Evolutionary conservation across 2,329 filamentous ascomycete genomes (phyloP).

Genomic region (Aspergillus latus): DNA sequence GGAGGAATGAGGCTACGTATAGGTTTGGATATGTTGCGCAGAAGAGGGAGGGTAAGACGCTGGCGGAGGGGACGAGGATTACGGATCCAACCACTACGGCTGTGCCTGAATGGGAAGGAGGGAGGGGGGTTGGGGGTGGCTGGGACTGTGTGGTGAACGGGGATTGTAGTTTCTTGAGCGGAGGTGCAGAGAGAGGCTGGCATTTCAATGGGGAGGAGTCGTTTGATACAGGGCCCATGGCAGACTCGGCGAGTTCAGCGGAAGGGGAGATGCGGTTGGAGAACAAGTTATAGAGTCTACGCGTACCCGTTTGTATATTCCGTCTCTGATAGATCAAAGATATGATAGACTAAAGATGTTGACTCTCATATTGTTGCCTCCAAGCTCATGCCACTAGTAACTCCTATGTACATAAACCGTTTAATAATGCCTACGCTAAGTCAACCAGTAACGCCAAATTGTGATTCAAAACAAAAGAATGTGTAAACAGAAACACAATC

Average conservation of each 20-base stretch:
- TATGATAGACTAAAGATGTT: constrained; percentile 9
- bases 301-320: neutral
- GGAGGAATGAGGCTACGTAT: constrained; percentile 19
- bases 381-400: constrained; percentile 1
- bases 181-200: constrained; percentile 84
- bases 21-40: constrained; percentile 32
- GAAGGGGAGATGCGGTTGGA: constrained; percentile 1
- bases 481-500: neutral
- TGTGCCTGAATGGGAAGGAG: constrained; percentile 55
- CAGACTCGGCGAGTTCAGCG: constrained; percentile 14
- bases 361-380: neutral
- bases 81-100: constrained; percentile 15
- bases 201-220: constrained; percentile 50
- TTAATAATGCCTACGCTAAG: constrained; percentile 11
- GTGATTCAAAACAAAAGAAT: neutral
- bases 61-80: constrained; percentile 34
- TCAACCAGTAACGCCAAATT: constrained; percentile 5
- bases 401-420: constrained; percentile 9
- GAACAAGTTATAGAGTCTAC: constrained; percentile 25
- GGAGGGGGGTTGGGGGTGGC: constrained; percentile 66
- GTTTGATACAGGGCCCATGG: constrained; percentile 42
- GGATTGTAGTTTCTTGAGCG: constrained; percentile 77
- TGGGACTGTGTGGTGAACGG: constrained; percentile 82
- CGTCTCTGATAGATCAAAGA: constrained; percentile 8
- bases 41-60: constrained; percentile 17